Evolutionary conservation across 106 monocot species (phyloP).

Genomic region (Vanilla planifolia): DNA sequence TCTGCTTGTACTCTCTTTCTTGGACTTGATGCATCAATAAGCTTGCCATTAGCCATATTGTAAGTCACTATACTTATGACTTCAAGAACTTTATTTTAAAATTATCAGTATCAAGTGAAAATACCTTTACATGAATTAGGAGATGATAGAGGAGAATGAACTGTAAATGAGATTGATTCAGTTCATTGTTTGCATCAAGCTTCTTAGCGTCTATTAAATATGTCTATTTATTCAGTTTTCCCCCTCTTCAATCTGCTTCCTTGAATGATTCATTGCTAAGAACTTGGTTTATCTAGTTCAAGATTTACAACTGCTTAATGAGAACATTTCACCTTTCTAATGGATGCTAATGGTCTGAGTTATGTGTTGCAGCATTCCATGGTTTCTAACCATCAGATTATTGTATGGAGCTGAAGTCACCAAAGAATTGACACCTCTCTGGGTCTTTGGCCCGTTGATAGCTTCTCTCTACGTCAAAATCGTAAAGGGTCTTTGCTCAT

Average conservation of each 20-base stretch:
- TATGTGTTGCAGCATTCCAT: constrained; percentile 53
- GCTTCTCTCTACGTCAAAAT: constrained; percentile 53
- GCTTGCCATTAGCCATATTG: constrained; percentile 50
- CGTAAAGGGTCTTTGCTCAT: constrained; percentile 36
- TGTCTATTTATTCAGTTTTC: background rate
- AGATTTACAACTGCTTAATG: background rate
- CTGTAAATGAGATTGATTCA: too few species aligned
- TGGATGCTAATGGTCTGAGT: background rate
- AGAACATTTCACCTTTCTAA: background rate
- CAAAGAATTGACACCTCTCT: constrained; percentile 55
- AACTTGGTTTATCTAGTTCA: background rate
- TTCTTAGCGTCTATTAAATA: background rate
- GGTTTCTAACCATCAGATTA: constrained; percentile 39
- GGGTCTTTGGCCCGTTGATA: constrained; percentile 63
- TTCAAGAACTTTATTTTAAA: background rate
- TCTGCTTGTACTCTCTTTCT: constrained; percentile 28
- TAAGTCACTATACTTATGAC: constrained; percentile 27
- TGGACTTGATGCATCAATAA: constrained; percentile 51
- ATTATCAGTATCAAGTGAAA: background rate
- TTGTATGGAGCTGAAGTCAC: constrained; percentile 59
- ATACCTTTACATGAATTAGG: background rate
- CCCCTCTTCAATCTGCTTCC: background rate
- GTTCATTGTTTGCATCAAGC: background rate
- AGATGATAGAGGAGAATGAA: too few species aligned
- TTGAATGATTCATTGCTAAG: background rate